phyloP scores from a whole-genome alignment of 371 early-diverging fungal species.

The Mortierella sp. region DNA sequence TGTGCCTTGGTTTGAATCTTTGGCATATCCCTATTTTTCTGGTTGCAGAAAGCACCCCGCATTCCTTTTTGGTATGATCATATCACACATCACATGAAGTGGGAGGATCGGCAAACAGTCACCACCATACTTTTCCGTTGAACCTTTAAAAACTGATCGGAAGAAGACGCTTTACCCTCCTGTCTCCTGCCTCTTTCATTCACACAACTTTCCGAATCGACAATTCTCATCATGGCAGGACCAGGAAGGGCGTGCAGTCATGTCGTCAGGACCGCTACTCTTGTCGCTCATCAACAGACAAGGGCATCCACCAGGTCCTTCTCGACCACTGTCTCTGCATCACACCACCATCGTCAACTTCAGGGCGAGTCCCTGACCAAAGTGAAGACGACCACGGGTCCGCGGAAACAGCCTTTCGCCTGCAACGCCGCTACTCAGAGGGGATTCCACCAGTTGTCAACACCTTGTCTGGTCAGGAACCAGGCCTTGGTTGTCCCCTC shows the following conservation, averaged over 20 bases:
- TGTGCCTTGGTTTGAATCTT: background rate
- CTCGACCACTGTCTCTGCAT: background rate
- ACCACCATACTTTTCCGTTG: background rate
- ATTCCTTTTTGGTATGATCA: background rate
- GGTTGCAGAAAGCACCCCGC: background rate
- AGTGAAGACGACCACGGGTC: background rate
- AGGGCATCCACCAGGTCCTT: background rate
- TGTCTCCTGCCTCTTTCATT: constrained; percentile 2
- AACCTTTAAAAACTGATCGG: constrained; percentile 5
- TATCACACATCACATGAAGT: background rate
- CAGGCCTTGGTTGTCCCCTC: background rate
- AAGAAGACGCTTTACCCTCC: background rate
- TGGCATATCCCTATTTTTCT: background rate
- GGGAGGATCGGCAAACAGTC: background rate
- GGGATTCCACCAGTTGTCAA: background rate
- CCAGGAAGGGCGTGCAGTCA: constrained; percentile 37
- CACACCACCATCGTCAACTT: background rate
- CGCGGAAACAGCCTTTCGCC: background rate
- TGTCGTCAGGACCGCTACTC: background rate
- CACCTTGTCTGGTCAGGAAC: background rate
- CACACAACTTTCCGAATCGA: background rate
- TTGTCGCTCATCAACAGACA: background rate
- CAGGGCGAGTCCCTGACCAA: constrained; percentile 6
- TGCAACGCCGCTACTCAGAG: background rate
- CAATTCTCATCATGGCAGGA: constrained; percentile 29